A percentile compares a stretch with the other conserved stretches of the same genome.
These are phyloP conservation scores for Lipomyces sp. DNA, from an alignment of 805 yeast genomes.

Conservation along the genomic window DNA sequence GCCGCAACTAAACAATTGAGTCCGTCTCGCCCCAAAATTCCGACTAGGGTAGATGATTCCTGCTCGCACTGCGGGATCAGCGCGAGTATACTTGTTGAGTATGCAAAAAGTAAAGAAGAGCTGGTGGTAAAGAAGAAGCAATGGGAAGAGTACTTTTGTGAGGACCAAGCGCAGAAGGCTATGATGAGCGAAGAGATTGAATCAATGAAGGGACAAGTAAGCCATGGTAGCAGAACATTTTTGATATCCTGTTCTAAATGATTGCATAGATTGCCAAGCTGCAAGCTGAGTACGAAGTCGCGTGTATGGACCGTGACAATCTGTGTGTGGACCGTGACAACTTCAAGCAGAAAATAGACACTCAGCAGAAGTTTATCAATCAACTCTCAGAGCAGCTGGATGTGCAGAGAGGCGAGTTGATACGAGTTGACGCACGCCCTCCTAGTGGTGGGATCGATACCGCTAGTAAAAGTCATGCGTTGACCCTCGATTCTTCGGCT, in stretches of 20 bases:
- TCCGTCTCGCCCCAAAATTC: not conserved
- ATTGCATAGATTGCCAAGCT: not conserved
- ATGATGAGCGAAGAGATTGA: conserved; percentile 12
- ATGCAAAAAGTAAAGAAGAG: conserved; percentile 26
- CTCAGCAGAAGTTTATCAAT: conserved; percentile 5
- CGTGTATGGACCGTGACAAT: conserved; percentile 5
- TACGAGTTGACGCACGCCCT: not conserved
- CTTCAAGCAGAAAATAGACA: not conserved
- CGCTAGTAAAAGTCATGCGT: not conserved
- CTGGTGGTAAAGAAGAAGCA: conserved; percentile 26
- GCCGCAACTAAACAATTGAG: not conserved
- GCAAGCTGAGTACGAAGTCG: conserved; percentile 11
- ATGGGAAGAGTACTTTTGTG: conserved; percentile 29
- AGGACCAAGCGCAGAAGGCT: conserved; percentile 22
- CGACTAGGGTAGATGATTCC: conserved; percentile 2
- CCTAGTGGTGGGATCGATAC: not conserved
- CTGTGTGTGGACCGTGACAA: not conserved
- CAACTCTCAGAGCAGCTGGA: conserved; percentile 13
- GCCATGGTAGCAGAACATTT: not conserved
- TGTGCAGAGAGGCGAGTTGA: not conserved
- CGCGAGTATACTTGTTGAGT: conserved; percentile 25
- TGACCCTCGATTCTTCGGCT: not conserved
- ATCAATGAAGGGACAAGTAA: conserved; percentile 7
- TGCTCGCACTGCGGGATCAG: conserved; percentile 30
- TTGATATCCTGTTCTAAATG: not conserved